These are phyloP conservation scores for Yarrowia phangngaensis DNA, from an alignment of 805 yeast genomes.

Conservation along the genomic window DNA sequence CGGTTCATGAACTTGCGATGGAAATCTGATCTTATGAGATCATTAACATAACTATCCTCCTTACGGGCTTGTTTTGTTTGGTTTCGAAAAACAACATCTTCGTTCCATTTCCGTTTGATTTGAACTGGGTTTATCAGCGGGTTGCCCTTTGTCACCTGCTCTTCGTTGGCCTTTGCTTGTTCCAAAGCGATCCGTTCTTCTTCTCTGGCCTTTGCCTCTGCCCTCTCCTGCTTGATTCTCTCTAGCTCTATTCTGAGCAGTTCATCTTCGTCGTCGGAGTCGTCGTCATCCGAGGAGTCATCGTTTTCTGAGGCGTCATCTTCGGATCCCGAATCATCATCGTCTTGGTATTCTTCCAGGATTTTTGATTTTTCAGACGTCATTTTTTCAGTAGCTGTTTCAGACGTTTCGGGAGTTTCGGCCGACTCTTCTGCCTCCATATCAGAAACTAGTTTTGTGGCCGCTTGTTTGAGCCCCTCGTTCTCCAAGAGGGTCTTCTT, in stretches of 20 bases:
- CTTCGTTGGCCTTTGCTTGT: slow-evolving; percentile 23
- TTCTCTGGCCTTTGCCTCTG: slow-evolving; percentile 33
- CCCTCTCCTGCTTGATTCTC: slow-evolving; percentile 39
- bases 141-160: slow-evolving; percentile 37
- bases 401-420: not conserved
- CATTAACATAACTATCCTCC: slow-evolving; percentile 38
- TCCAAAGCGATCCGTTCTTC: slow-evolving; percentile 32
- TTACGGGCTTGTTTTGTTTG: slow-evolving; percentile 36
- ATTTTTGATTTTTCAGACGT: slow-evolving; percentile 3
- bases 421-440: not conserved
- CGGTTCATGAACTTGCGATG: slow-evolving; percentile 40
- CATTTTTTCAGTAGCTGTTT: not conserved
- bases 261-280: slow-evolving; percentile 39
- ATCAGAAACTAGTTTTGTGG: slow-evolving; percentile 2
- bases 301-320: slow-evolving; percentile 26
- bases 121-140: slow-evolving; percentile 36
- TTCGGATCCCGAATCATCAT: slow-evolving; percentile 29
- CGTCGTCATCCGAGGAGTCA: slow-evolving; percentile 28
- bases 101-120: slow-evolving; percentile 38
- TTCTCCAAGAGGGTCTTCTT: slow-evolving; percentile 32
- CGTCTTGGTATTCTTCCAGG: slow-evolving; percentile 22
- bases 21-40: slow-evolving; percentile 41
- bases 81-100: slow-evolving; percentile 39
- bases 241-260: slow-evolving; percentile 38
- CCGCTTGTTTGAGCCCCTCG: slow-evolving; percentile 28